Conservation (phyloP, 495 filamentous ascomycete genomes). For the Talaromyces adpressus region DNA sequence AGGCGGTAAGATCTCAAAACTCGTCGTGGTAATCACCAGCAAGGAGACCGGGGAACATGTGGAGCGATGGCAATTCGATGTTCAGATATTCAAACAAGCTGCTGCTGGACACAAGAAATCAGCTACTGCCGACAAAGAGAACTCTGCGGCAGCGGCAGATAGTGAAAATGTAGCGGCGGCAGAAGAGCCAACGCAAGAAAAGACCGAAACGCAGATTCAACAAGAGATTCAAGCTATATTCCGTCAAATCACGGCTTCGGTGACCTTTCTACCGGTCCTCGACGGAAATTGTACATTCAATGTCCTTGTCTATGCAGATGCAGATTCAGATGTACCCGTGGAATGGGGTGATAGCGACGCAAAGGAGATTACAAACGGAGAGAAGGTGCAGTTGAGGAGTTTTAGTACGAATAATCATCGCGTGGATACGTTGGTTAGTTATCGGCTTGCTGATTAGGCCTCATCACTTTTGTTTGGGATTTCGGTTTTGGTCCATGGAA, state of each 20-base stretch:
- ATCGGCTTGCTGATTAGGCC: conserved; percentile 49
- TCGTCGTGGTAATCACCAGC: conserved; percentile 90
- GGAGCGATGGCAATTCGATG: conserved; percentile 98
- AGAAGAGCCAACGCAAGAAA: conserved; percentile 42
- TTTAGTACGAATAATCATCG: conserved; percentile 92
- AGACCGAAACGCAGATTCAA: conserved; percentile 90
- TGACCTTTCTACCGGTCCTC: conserved; percentile 92
- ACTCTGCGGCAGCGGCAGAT: conserved; percentile 32
- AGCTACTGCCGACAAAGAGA: background rate
- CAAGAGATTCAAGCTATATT: conserved; percentile 92
- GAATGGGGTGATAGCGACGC: conserved; percentile 99
- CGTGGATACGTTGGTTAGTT: conserved; percentile 92
- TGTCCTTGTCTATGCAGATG: conserved; percentile 94
- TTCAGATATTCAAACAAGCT: conserved; percentile 26
- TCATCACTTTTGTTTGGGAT: background rate
- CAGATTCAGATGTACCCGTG: conserved; percentile 90
- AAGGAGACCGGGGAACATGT: conserved; percentile 95
- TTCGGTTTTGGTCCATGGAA: background rate
- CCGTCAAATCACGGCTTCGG: conserved; percentile 94
- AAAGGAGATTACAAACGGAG: conserved; percentile 92
- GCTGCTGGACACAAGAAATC: conserved; percentile 3
- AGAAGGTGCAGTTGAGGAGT: conserved; percentile 90
- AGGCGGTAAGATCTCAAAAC: conserved; percentile 89
- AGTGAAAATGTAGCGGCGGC: conserved; percentile 49
- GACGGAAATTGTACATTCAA: conserved; percentile 96